Base-by-base conservation (phyloP, 768 basidiomycete species). In the Boletus tylopilopsis region DNA sequence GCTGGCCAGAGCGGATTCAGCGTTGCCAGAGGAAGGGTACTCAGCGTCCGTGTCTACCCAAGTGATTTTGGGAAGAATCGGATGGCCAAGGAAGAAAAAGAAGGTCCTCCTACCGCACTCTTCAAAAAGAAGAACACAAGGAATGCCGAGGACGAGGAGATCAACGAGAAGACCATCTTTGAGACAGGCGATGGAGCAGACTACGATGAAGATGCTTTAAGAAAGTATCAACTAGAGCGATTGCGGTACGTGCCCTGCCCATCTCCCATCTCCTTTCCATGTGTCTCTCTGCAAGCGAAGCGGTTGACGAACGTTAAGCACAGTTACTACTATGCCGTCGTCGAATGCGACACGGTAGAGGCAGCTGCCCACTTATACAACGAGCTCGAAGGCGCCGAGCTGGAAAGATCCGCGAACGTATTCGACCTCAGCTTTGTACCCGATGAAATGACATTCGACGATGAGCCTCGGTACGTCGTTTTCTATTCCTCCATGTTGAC, bases 371-470 rank as follows among this genome's bases (percentile, higher is more conserved):
- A 93, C 62, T 81, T 94, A 25, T 88, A 87, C 62, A 69, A 76
- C 27, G 94, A 98, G 64, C 77, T 97, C 22, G 90, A 97, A 56
- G 94, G 93, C 15, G 90, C 95, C 2, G 96, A 99, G 66, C 79
- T 98, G 15, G 96, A 98, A 67, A 84, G 93, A 25, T 96, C 95
- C 1, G 95, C 96, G 4, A 99, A 99, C 64, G 79, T 97, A 7
- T 87, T 99, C 51, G 90, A 99, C 64, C 70, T 99, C 29, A 96
- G 94, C 66, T 97, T 88, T 67, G 92, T 95, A 11, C 91, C 93
- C 0, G 84, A 93, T 25, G 86, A 77, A 21, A 94, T 94, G 92
- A 73, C 73, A 2, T 96, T 97, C 60, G 87, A 87, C 18, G 79
- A 80, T 15, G 83, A 88, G 49, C 80, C 74, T 58, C 76, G 88